Percentiles rank a stretch among this genome's conserved stretches.
Conservation (phyloP, 164 flowering plant genomes). For the Umbilicus rupestris region DNA sequence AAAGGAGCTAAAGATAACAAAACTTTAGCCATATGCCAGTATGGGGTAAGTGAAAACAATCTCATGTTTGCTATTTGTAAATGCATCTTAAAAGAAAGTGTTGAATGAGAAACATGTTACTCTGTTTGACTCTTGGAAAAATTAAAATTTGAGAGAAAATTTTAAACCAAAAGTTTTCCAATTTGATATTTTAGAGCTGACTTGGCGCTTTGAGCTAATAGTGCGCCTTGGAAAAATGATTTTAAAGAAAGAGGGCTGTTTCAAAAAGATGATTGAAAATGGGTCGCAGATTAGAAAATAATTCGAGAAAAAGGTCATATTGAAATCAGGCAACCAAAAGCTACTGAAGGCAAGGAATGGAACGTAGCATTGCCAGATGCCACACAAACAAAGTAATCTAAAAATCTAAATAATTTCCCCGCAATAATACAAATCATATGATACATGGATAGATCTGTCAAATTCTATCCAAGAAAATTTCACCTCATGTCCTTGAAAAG, state of each 20-base stretch:
- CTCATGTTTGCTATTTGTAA: not conserved
- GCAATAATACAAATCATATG: too few species aligned
- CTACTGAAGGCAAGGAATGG: not conserved
- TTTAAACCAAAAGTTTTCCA: too few species aligned
- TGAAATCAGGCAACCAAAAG: not conserved
- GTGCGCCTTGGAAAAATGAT: too few species aligned
- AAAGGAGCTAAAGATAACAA: not conserved
- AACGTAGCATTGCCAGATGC: constrained; percentile 1
- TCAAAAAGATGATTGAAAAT: too few species aligned
- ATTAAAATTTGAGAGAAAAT: not conserved
- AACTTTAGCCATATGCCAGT: not conserved
- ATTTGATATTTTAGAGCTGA: too few species aligned
- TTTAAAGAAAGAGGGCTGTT: too few species aligned
- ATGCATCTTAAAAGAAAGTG: not conserved
- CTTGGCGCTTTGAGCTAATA: too few species aligned
- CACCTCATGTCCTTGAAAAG: not conserved
- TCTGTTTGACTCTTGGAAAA: not conserved
- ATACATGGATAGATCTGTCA: not conserved
- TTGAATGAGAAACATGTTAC: not conserved
- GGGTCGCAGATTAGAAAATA: too few species aligned
- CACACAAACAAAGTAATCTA: not conserved
- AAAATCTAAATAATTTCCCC: too few species aligned
- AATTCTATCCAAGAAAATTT: not conserved
- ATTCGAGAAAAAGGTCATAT: too few species aligned
- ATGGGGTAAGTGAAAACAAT: not conserved